These are phyloP conservation scores for Marchantia paleacea DNA, from an alignment of 225 moss, liverwort and hornwort genomes.

Conservation along the genomic window DNA sequence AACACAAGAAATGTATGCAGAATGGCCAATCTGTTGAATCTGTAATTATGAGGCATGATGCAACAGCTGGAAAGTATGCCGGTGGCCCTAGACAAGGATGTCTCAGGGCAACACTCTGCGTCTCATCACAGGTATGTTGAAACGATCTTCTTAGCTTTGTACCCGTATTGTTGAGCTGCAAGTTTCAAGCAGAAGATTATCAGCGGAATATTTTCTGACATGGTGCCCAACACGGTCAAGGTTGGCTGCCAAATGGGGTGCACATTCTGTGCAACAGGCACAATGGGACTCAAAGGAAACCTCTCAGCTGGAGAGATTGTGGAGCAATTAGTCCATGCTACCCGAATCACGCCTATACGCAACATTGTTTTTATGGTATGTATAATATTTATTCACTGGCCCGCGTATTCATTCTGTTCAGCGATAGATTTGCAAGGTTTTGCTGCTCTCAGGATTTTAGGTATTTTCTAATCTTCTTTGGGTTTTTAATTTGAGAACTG, in stretches of 20 bases:
- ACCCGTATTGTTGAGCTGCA: neutral
- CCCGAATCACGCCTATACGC: conserved; percentile 75
- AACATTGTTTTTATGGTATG: conserved; percentile 96
- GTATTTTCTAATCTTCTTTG: too few relatives aligned
- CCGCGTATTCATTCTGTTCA: neutral
- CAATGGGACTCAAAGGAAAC: conserved; percentile 97
- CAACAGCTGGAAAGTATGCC: conserved; percentile 83
- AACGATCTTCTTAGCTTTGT: neutral
- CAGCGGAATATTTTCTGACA: conserved; percentile 11
- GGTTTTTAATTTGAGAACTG: too few relatives aligned
- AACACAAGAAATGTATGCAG: conserved; percentile 34
- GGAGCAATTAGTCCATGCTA: conserved; percentile 94
- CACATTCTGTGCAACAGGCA: conserved; percentile 98
- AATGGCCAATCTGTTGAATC: conserved; percentile 90
- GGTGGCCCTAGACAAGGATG: conserved; percentile 83
- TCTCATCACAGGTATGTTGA: conserved; percentile 77
- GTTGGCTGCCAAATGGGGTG: conserved; percentile 99
- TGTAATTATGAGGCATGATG: conserved; percentile 89
- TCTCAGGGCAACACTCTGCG: conserved; percentile 87
- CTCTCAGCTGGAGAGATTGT: conserved; percentile 92
- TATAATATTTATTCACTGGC: neutral
- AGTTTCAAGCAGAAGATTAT: neutral
- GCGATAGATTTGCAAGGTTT: neutral
- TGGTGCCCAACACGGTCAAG: conserved; percentile 37
- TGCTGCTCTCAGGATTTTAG: too few relatives aligned